Evolutionary conservation across 1,284 basidiomycete genomes (phyloP).

Genomic region (Ceraceosorus guamensis): DNA sequence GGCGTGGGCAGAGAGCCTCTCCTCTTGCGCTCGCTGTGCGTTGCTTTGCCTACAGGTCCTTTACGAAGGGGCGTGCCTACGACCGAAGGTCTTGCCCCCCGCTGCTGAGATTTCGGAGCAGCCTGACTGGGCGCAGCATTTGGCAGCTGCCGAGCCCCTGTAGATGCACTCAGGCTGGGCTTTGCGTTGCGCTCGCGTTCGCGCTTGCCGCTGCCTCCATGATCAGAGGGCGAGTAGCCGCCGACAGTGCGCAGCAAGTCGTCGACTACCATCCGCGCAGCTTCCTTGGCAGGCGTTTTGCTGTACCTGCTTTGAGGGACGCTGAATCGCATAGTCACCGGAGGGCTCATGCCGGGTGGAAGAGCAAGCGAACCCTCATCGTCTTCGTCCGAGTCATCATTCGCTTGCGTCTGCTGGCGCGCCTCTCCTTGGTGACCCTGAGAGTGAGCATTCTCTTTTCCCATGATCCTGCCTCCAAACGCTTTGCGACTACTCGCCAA

Average conservation of each 20-base stretch:
- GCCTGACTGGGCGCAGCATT: no score
- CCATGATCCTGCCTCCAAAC: no score
- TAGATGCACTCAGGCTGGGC: constrained; percentile 1
- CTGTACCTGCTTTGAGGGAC: constrained; percentile 63
- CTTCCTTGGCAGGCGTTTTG: constrained; percentile 52
- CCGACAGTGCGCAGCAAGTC: constrained; percentile 42
- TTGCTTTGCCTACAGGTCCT: constrained; percentile 11
- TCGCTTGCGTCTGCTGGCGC: background rate
- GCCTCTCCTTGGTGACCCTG: constrained; percentile 11
- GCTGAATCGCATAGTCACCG: constrained; percentile 72
- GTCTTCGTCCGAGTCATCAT: constrained; percentile 36
- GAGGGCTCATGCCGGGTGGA: constrained; percentile 70
- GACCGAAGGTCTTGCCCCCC: constrained; percentile 1
- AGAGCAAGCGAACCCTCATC: constrained; percentile 52
- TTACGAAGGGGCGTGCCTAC: constrained; percentile 30
- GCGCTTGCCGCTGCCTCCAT: background rate
- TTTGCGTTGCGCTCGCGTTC: background rate
- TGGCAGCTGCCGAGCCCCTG: background rate
- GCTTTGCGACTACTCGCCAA: constrained; percentile 40
- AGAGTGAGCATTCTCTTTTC: constrained; percentile 53
- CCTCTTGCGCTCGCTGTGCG: constrained; percentile 14
- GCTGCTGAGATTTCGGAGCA: no score
- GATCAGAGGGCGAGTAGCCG: constrained; percentile 9
- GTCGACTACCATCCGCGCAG: constrained; percentile 40
- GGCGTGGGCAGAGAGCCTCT: constrained; percentile 43